Evolutionary conservation across 169 alveolate species (phyloP).

Genomic region (Eimeria falciformis): DNA sequence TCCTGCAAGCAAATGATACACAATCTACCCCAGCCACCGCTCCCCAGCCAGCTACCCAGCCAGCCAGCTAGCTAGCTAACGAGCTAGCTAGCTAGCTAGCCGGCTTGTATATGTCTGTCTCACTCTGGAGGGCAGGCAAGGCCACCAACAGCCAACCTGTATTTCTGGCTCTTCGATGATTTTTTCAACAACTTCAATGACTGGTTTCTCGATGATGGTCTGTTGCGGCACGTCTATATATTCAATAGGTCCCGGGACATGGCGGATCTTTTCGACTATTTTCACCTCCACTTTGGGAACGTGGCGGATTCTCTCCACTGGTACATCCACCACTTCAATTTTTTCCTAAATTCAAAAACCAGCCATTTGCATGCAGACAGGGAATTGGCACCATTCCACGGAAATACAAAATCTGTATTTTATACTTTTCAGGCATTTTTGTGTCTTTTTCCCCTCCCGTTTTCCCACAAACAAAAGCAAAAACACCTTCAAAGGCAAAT

Average conservation of each 20-base stretch:
- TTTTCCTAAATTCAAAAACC: background rate
- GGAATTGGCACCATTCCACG: too few species aligned
- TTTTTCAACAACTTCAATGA: slow-evolving; percentile 78
- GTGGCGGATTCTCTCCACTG: slow-evolving; percentile 80
- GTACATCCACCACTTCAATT: slow-evolving; percentile 77
- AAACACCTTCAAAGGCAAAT: too few species aligned
- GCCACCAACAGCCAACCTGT: slow-evolving; percentile 59
- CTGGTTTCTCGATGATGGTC: slow-evolving; percentile 76
- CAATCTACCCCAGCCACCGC: background rate
- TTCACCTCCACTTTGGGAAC: slow-evolving; percentile 81
- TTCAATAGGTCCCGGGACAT: slow-evolving; percentile 83
- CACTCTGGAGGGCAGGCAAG: background rate
- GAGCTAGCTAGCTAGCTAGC: too few species aligned
- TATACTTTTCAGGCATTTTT: too few species aligned
- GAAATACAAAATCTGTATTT: too few species aligned
- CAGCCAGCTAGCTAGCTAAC: background rate
- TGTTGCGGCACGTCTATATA: slow-evolving; percentile 79
- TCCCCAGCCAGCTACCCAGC: too few species aligned
- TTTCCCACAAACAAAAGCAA: too few species aligned
- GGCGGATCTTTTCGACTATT: slow-evolving; percentile 81
- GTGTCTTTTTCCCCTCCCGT: too few species aligned
- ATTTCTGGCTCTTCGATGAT: slow-evolving; percentile 80
- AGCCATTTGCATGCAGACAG: too few species aligned
- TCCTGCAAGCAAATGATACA: background rate
- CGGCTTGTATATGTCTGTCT: too few species aligned